Evolutionary conservation across 495 filamentous ascomycete species (phyloP).

Genomic region (Cudoniella acicularis): DNA sequence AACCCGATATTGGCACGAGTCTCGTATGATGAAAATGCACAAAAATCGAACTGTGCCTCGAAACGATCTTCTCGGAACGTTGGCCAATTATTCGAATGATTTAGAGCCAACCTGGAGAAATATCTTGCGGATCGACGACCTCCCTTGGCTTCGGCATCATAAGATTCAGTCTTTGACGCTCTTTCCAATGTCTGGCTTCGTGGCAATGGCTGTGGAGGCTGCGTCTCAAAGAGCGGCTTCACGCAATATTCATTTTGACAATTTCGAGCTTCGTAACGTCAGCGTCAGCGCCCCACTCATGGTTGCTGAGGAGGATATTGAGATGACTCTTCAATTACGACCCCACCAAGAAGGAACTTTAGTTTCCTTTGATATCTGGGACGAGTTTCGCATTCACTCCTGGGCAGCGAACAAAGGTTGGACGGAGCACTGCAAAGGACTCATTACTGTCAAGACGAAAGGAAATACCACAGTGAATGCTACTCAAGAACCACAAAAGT

Average conservation of each 20-base stretch:
- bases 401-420: constrained; percentile 41
- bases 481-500: too few species aligned
- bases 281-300: constrained; percentile 27
- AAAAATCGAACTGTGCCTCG: constrained; percentile 23
- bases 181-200: constrained; percentile 40
- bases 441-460: constrained; percentile 35
- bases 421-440: constrained; percentile 44
- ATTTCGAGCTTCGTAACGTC: constrained; percentile 30
- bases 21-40: constrained; percentile 27
- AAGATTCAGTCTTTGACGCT: constrained; percentile 22
- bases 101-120: constrained; percentile 39
- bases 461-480: too few species aligned
- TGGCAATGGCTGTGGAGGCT: constrained; percentile 41
- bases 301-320: constrained; percentile 21
- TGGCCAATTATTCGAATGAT: constrained; percentile 27
- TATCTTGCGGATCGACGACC: constrained; percentile 25
- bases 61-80: constrained; percentile 35
- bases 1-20: constrained; percentile 37
- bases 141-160: constrained; percentile 30
- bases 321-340: constrained; percentile 24
- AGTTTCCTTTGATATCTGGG: constrained; percentile 32
- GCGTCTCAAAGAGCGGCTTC: constrained; percentile 31
- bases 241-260: constrained; percentile 16
- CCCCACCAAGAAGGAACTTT: constrained; percentile 33
- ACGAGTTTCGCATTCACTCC: constrained; percentile 36